A percentile compares a stretch with the other conserved stretches of the same genome.
phyloP scores from a whole-genome alignment of 1,284 basidiomycete genomes.

The Sanguinoderma infundibulare region DNA sequence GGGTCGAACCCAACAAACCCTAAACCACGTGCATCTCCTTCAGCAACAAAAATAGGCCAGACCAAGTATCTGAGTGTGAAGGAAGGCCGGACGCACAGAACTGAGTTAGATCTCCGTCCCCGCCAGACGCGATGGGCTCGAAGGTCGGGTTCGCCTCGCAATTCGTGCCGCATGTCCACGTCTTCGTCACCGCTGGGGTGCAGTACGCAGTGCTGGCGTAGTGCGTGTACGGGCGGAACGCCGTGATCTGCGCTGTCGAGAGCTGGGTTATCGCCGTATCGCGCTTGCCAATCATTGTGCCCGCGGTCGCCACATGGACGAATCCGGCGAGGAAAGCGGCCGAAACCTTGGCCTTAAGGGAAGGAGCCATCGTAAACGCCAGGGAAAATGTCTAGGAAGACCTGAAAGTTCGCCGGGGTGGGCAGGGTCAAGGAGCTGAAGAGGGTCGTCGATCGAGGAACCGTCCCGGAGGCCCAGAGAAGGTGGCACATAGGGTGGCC shows the following conservation, averaged over 20 bases:
- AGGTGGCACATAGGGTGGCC: neutral
- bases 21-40: slow-evolving; percentile 13
- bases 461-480: no score
- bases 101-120: slow-evolving; percentile 55
- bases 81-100: slow-evolving; percentile 43
- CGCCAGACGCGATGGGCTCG: slow-evolving; percentile 62
- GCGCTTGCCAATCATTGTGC: slow-evolving; percentile 4
- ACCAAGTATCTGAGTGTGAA: neutral
- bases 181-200: slow-evolving; percentile 32
- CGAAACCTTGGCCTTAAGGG: neutral
- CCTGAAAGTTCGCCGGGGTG: neutral
- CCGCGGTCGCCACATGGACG: neutral
- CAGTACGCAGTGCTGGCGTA: slow-evolving; percentile 45
- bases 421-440: neutral
- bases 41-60: slow-evolving; percentile 2
- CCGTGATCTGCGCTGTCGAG: slow-evolving; percentile 34
- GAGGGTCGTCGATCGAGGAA: neutral
- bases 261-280: slow-evolving; percentile 35
- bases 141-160: slow-evolving; percentile 56
- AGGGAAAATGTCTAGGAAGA: neutral
- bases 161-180: slow-evolving; percentile 43
- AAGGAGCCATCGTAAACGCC: neutral
- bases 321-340: slow-evolving; percentile 11
- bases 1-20: slow-evolving; percentile 56
- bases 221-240: slow-evolving; percentile 45